These are phyloP conservation scores for Penicillium expansum DNA, from an alignment of 2,329 filamentous ascomycete genomes.

Conservation along the genomic window DNA sequence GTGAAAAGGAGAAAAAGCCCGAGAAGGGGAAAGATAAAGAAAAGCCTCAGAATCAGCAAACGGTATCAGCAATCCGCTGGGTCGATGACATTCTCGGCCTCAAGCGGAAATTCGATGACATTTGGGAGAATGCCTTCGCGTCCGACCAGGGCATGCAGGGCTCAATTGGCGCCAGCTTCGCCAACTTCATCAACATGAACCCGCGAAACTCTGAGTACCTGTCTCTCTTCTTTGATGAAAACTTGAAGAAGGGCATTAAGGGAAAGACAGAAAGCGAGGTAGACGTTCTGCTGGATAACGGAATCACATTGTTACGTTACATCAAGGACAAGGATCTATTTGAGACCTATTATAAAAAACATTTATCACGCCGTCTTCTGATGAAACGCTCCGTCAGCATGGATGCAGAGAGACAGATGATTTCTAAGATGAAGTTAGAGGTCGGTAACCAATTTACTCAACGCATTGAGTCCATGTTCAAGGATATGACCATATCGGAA, in stretches of 20 bases:
- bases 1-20: conserved; percentile 52
- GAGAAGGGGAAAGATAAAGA: conserved; percentile 48
- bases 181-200: conserved; percentile 93
- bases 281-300: conserved; percentile 80
- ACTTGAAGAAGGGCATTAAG: conserved; percentile 88
- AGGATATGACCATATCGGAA: conserved; percentile 84
- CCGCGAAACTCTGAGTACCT: conserved; percentile 82
- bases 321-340: conserved; percentile 91
- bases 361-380: conserved; percentile 81
- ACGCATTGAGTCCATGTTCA: conserved; percentile 97
- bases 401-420: conserved; percentile 93
- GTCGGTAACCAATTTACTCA: conserved; percentile 90
- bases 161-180: conserved; percentile 79
- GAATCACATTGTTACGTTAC: conserved; percentile 82
- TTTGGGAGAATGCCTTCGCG: conserved; percentile 71
- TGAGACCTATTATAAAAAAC: conserved; percentile 97
- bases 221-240: conserved; percentile 95
- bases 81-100: conserved; percentile 83
- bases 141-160: conserved; percentile 76
- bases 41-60: conserved; percentile 70
- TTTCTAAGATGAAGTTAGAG: conserved; percentile 94
- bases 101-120: conserved; percentile 83
- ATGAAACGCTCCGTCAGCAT: conserved; percentile 87
- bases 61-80: conserved; percentile 86
- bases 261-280: conserved; percentile 88